Conservation (phyloP, 202 grass and related monocot species). For the Bolboschoenoplectus hybrid region DNA sequence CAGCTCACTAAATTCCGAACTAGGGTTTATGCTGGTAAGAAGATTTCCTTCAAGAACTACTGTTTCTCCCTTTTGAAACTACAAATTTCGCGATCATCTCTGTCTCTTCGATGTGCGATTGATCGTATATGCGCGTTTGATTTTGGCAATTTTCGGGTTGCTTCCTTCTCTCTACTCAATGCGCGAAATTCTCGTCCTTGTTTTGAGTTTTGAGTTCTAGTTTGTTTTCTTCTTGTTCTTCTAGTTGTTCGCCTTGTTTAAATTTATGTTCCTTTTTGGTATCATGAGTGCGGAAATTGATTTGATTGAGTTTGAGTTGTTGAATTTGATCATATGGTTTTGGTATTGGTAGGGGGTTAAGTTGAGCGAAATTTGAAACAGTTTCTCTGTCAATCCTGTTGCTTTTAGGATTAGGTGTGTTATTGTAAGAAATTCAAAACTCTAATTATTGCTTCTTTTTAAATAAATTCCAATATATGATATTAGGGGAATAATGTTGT, state of each 20-base stretch:
- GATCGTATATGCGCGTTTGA: not conserved
- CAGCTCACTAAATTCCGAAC: slow-evolving; percentile 20
- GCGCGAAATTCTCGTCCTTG: not conserved
- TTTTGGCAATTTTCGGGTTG: not conserved
- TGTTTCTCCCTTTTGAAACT: not conserved
- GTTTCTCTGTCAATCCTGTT: not conserved
- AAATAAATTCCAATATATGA: not conserved
- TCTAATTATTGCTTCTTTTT: not conserved
- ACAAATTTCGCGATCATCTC: not conserved
- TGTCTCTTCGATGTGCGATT: not conserved
- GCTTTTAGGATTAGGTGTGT: not conserved
- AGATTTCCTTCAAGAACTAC: not conserved
- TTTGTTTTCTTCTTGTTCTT: not conserved
- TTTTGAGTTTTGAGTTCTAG: too few relatives aligned
- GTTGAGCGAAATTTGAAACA: not conserved
- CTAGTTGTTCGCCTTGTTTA: not conserved
- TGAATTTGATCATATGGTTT: slow-evolving; percentile 13
- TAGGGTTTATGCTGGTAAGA: slow-evolving; percentile 38
- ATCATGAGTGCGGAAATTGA: not conserved
- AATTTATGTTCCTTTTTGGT: not conserved
- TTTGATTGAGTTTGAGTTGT: not conserved
- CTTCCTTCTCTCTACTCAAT: not conserved
- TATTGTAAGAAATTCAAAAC: not conserved
- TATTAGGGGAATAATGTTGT: not conserved
- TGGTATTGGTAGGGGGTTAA: not conserved